Percentiles rank a stretch among this genome's conserved stretches.
Evolutionary conservation across 805 yeast genomes (phyloP).

Genomic region (Metschnikowia amazonensis): DNA sequence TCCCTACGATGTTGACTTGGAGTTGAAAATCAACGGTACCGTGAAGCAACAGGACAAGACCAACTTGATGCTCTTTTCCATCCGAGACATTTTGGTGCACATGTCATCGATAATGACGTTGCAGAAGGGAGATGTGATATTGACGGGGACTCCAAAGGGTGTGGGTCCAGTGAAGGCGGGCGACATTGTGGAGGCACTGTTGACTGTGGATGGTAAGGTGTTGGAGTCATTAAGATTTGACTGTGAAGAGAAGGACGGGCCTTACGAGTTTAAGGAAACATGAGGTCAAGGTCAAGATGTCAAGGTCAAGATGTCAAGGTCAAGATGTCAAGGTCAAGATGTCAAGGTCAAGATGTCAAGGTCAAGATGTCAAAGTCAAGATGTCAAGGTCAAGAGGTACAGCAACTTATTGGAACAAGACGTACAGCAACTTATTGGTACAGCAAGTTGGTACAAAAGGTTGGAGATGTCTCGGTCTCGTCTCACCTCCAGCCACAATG

Average conservation of each 20-base stretch:
- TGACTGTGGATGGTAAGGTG: conserved; percentile 52
- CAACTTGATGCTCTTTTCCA: conserved; percentile 80
- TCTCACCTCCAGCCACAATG: no score
- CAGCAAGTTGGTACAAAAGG: no score
- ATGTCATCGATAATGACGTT: conserved; percentile 90
- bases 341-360: no score
- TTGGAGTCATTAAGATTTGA: conserved; percentile 49
- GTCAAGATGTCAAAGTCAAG: no score
- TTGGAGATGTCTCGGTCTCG: no score
- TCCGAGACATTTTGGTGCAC: conserved; percentile 72
- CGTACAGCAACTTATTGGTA: no score
- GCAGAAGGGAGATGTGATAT: conserved; percentile 82
- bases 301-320: no score
- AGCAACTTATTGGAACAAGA: no score
- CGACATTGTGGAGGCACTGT: conserved; percentile 64
- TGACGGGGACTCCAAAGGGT: conserved; percentile 98
- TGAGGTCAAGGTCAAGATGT: no score
- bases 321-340: no score
- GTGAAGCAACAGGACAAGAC: conserved; percentile 72
- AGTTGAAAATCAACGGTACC: conserved; percentile 66
- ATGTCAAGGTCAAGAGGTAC: no score
- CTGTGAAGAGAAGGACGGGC: conserved; percentile 52
- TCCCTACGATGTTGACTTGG: conserved; percentile 66
- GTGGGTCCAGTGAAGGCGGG: conserved; percentile 86
- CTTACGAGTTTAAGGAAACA: conserved; percentile 35